Percentiles rank a stretch among this genome's conserved stretches.
These are phyloP conservation scores for Cytidiella melzeri DNA, from an alignment of 768 basidiomycete species.

Conservation along the genomic window DNA sequence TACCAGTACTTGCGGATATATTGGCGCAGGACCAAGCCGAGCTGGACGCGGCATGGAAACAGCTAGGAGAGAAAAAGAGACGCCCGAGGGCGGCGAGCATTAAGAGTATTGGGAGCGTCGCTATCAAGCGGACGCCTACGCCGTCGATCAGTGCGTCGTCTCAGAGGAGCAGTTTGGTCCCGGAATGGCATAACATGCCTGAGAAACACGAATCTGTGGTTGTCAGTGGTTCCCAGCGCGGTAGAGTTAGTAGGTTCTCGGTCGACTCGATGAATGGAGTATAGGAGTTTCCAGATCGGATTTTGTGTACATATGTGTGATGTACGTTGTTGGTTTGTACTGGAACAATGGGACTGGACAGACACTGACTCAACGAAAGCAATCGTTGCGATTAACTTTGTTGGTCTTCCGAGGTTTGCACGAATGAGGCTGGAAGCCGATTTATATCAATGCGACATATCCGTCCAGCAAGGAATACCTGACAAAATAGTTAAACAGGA, in stretches of 20 bases:
- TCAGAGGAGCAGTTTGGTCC: constrained; percentile 8
- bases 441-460: background rate
- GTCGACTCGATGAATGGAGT: too few relatives aligned
- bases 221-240: too few relatives aligned
- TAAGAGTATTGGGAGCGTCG: constrained; percentile 14
- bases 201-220: background rate
- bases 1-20: background rate
- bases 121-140: constrained; percentile 9
- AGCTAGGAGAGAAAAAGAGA: background rate
- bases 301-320: too few relatives aligned
- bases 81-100: background rate
- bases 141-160: constrained; percentile 4
- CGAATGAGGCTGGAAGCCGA: background rate
- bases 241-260: too few relatives aligned
- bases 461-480: background rate
- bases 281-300: too few relatives aligned
- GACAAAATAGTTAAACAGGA: background rate
- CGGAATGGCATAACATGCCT: constrained; percentile 4
- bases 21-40: constrained; percentile 5
- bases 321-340: too few relatives aligned
- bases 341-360: too few relatives aligned
- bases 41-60: constrained; percentile 9
- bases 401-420: too few relatives aligned
- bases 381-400: too few relatives aligned
- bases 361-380: too few relatives aligned